Conservation (phyloP, 306 rosid species). For the Prunus kanzakura region DNA sequence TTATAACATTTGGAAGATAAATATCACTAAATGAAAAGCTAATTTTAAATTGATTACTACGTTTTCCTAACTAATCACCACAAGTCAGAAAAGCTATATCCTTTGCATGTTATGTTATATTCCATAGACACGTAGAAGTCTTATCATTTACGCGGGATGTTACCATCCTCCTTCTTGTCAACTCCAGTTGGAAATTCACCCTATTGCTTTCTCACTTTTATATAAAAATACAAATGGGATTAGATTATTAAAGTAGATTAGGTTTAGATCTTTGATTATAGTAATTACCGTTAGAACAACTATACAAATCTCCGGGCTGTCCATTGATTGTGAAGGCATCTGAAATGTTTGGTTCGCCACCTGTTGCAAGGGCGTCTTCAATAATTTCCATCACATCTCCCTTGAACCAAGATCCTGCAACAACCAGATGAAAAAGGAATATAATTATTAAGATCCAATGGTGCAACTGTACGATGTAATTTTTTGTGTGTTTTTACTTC, state of each 20-base stretch:
- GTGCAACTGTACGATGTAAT: background rate
- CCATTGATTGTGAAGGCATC: conserved; percentile 37
- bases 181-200: background rate
- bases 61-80: background rate
- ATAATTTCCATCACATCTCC: conserved; percentile 26
- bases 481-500: background rate
- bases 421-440: background rate
- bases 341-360: conserved; percentile 24
- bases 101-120: background rate
- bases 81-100: background rate
- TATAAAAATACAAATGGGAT: no score
- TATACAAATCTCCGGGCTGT: conserved; percentile 26
- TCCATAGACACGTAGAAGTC: background rate
- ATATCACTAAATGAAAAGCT: no score
- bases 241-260: background rate
- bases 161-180: background rate
- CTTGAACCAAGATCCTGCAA: conserved; percentile 26
- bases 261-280: background rate
- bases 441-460: background rate
- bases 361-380: conserved; percentile 3
- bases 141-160: background rate
- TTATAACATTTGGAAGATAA: no score
- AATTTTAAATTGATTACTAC: background rate
- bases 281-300: conserved; percentile 6
- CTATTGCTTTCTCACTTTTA: background rate